phyloP scores from a whole-genome alignment of 768 basidiomycete species.

The Suillus spraguei region DNA sequence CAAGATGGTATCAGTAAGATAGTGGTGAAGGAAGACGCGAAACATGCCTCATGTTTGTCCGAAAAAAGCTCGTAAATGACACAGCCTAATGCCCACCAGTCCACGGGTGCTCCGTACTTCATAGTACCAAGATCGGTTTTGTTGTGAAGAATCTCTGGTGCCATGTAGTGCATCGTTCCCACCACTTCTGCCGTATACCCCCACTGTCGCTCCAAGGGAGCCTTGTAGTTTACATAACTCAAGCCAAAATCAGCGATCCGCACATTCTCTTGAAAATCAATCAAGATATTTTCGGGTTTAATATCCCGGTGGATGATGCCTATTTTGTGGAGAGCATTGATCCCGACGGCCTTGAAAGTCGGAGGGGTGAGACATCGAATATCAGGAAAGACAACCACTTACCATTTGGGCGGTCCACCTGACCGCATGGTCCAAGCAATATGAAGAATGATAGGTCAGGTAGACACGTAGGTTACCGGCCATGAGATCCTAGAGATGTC shows the following conservation, averaged over 20 bases:
- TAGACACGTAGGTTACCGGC: constrained; percentile 36
- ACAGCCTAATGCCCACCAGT: not conserved
- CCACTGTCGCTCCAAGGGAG: not conserved
- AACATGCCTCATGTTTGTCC: not conserved
- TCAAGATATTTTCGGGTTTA: constrained; percentile 33
- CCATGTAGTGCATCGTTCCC: not conserved
- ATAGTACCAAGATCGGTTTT: not conserved
- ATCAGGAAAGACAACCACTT: constrained; percentile 9
- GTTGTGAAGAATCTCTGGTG: not conserved
- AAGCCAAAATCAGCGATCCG: not conserved
- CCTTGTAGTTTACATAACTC: not conserved
- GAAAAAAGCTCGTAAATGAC: not conserved
- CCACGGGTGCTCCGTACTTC: not conserved
- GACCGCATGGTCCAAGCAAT: not conserved
- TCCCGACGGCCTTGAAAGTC: constrained; percentile 36
- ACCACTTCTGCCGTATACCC: not conserved
- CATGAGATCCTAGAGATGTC: constrained; percentile 40
- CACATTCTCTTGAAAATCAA: not conserved
- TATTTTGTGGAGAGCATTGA: constrained; percentile 50
- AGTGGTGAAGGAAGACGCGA: not conserved
- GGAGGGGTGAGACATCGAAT: constrained; percentile 6
- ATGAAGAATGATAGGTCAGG: constrained; percentile 23
- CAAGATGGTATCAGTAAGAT: not conserved
- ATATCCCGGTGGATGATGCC: constrained; percentile 72
- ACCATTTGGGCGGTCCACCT: constrained; percentile 45